phyloP scores from a whole-genome alignment of 2,329 filamentous ascomycete genomes.

The Beauveria brongniartii region DNA sequence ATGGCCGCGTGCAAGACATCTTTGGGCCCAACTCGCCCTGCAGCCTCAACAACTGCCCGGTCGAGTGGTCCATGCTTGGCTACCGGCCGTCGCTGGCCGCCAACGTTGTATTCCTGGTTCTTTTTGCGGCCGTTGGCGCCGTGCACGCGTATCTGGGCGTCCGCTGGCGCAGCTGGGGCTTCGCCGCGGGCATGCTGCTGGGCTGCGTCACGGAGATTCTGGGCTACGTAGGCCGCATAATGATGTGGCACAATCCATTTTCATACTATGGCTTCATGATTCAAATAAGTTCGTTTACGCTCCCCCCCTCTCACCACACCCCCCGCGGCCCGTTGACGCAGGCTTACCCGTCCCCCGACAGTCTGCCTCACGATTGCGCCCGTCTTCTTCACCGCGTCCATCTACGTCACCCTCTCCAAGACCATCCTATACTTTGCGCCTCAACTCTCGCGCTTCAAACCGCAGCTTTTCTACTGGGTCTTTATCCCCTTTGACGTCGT shows the following conservation, averaged over 20 bases:
- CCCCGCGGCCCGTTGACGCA: background rate
- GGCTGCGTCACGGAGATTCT: slow-evolving; percentile 51
- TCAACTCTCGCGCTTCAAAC: slow-evolving; percentile 34
- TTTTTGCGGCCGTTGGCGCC: slow-evolving; percentile 37
- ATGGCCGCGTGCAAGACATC: background rate
- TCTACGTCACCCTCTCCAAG: slow-evolving; percentile 54
- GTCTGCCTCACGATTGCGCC: slow-evolving; percentile 46
- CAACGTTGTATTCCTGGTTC: slow-evolving; percentile 41
- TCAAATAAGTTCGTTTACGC: slow-evolving; percentile 46
- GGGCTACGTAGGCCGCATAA: slow-evolving; percentile 54
- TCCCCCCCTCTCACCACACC: background rate
- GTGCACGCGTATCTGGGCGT: slow-evolving; percentile 38
- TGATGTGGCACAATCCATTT: slow-evolving; percentile 51
- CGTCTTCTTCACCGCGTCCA: slow-evolving; percentile 48
- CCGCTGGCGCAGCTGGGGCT: slow-evolving; percentile 39
- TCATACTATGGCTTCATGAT: slow-evolving; percentile 52
- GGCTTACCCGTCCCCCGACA: slow-evolving; percentile 17
- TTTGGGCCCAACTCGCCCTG: slow-evolving; percentile 41
- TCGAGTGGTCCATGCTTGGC: slow-evolving; percentile 40
- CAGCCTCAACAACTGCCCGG: slow-evolving; percentile 37
- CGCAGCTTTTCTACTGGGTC: slow-evolving; percentile 36
- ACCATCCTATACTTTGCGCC: slow-evolving; percentile 32
- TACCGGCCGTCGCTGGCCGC: slow-evolving; percentile 47
- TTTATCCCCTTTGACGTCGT: slow-evolving; percentile 49
- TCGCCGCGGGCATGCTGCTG: slow-evolving; percentile 42